Base-by-base conservation (phyloP, 768 basidiomycete species). In the Mycena capillaripes region DNA sequence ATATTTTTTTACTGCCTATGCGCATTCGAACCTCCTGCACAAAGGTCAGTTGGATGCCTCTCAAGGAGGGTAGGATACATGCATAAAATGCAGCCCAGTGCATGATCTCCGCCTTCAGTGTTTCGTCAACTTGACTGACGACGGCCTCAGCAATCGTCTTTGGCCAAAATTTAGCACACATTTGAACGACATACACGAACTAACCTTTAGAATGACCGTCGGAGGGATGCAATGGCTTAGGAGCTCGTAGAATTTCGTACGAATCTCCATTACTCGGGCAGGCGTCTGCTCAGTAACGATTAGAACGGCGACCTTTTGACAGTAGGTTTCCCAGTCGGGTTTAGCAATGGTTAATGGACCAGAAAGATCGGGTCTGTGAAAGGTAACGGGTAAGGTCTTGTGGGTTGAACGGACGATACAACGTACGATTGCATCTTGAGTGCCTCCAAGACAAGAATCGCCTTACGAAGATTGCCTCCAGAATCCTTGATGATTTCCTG, bases 321-420 rank as follows among this genome's bases (percentile, higher is more conserved):
- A 98, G 79, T 98, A 99, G 14, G 94, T 95, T 81, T 99, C 98
- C 98, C 98, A 99, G 79, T 99, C 98, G n/a, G 98, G 97, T 82
- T 98, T 97, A 17, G 97, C 96, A 67, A 97, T 96, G 38, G 89
- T 87, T 67, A 96, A 82, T 44, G 93, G 84, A 36, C 94, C 94
- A 6, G 91, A 89, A 44, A 97, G 86, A 80, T 96, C 94, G n/a
- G 95, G 93, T 66, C 95, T 96, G 76, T 16, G 72, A 63, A 27
- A 12, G 44, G 32, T 25, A 30, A 30, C 38, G 44, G 67, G 34
- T 19, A 44, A 21, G 12, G 58, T 48, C 29, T 30, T 21, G 11
- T 2, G n/a, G 62, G 42, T 25, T 46, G 2, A 19, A 63, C 63
- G 56, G 23, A 36, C 30, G 63, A 61, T 55, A 29, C 19, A 38